Conservation (phyloP, 345 rosid species). For the Eucalyptus pauciflora region DNA sequence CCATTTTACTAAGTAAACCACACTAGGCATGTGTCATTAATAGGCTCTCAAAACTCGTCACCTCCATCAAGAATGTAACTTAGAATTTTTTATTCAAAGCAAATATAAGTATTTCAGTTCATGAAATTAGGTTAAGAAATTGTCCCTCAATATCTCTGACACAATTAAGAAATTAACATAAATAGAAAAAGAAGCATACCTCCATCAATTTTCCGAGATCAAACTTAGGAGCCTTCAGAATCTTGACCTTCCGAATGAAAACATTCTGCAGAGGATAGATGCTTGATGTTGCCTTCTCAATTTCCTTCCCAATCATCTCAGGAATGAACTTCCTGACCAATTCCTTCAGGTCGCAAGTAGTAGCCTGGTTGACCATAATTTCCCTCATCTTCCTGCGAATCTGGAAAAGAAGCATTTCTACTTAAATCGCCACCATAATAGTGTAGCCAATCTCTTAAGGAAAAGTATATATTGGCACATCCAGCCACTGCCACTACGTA, state of each 20-base stretch:
- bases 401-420: constrained; percentile 8
- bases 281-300: constrained; percentile 71
- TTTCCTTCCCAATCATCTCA: constrained; percentile 78
- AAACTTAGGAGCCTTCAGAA: constrained; percentile 90
- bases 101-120: background rate
- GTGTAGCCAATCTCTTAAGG: background rate
- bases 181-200: constrained; percentile 5
- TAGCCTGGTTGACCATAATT: constrained; percentile 66
- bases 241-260: constrained; percentile 87
- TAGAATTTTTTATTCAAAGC: background rate
- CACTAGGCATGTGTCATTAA: background rate
- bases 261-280: constrained; percentile 91
- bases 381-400: constrained; percentile 95
- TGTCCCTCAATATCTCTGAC: background rate
- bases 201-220: constrained; percentile 99
- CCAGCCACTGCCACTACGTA: background rate
- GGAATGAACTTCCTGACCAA: constrained; percentile 84
- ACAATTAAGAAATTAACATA: background rate
- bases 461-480: background rate
- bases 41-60: background rate
- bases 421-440: background rate
- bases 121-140: background rate
- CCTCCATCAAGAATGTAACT: background rate
- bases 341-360: constrained; percentile 82
- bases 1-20: background rate